phyloP scores from a whole-genome alignment of 495 filamentous ascomycete genomes.

The Aspergillus hancockii region DNA sequence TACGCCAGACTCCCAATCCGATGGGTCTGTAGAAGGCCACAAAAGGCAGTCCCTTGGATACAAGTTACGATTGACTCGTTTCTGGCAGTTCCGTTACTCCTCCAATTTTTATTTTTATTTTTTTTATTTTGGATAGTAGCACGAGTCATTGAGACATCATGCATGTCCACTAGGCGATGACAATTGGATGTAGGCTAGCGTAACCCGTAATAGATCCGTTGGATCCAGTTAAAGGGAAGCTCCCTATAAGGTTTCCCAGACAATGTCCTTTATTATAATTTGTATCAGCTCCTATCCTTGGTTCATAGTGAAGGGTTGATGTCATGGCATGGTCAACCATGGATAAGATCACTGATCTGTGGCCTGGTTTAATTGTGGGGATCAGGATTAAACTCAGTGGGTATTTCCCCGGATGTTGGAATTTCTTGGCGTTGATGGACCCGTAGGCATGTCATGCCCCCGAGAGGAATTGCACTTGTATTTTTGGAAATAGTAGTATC shows the following conservation, averaged over 20 bases:
- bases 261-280: neutral
- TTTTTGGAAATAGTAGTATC: neutral
- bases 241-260: neutral
- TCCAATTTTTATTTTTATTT: neutral
- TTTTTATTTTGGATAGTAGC: neutral
- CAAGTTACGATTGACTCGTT: neutral
- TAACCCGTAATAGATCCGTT: neutral
- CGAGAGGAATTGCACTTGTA: neutral
- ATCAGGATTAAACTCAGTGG: neutral
- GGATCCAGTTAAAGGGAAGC: neutral
- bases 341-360: neutral
- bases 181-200: neutral
- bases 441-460: neutral
- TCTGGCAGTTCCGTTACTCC: neutral
- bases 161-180: neutral
- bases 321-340: neutral
- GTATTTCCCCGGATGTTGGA: neutral
- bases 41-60: neutral
- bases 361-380: neutral
- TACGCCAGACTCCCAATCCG: neutral
- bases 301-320: neutral
- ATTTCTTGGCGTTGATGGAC: neutral
- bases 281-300: neutral
- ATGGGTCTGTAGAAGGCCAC: neutral
- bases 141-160: neutral